Evolutionary conservation across 305 asterid genomes (phyloP).

Genomic region (Rubia tinctorum): DNA sequence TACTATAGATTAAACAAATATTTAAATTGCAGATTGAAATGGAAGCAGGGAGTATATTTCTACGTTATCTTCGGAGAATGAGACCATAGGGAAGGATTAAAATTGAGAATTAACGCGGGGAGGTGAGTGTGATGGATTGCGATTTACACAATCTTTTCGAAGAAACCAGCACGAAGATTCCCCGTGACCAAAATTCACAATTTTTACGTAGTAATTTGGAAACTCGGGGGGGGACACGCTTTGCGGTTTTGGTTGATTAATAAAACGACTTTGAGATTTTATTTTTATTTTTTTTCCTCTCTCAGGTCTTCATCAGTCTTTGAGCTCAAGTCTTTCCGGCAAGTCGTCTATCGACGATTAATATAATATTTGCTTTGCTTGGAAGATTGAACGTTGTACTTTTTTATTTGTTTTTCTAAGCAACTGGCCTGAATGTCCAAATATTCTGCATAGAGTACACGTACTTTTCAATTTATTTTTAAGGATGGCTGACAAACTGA

Average conservation of each 20-base stretch:
- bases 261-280: not conserved
- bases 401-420: not conserved
- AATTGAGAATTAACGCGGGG: conserved; percentile 35
- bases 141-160: conserved; percentile 8
- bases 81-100: not conserved
- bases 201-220: not conserved
- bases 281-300: too few relatives aligned
- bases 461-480: not conserved
- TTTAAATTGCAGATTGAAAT: too few relatives aligned
- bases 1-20: too few relatives aligned
- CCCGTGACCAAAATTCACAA: conserved; percentile 13
- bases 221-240: conserved; percentile 14
- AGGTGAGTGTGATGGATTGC: conserved; percentile 19
- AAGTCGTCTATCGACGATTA: conserved; percentile 17
- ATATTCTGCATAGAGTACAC: not conserved
- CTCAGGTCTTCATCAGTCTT: not conserved
- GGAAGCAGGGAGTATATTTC: too few relatives aligned
- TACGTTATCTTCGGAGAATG: not conserved
- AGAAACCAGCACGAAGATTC: conserved; percentile 51
- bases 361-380: not conserved
- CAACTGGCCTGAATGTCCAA: not conserved
- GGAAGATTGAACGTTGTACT: not conserved
- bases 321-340: not conserved
- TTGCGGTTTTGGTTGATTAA: conserved; percentile 16
- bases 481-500: not conserved